Base-by-base conservation (phyloP, 2,329 filamentous ascomycete genomes). In the Myriosclerotinia curreyana region DNA sequence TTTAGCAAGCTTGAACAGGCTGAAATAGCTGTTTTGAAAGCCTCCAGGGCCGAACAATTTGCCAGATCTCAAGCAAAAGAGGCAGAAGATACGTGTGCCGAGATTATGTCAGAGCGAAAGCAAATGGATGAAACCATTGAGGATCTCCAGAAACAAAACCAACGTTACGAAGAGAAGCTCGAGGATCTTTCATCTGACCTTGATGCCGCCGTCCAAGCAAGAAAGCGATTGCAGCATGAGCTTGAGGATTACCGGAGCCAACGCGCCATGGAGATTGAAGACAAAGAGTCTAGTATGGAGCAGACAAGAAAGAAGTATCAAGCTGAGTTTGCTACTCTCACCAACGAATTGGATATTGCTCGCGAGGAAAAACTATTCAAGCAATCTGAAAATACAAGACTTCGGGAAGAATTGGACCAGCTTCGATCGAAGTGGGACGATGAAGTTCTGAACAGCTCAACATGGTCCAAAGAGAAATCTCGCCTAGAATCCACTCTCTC, bases 221-320 rank as follows among this genome's bases (percentile, higher is more conserved):
- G 96, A 83, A 96, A 93, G 78, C 86, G 94, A 65, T 86, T 98
- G 31, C 94, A 99, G 76, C 93, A 98, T 74, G 94, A 99, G 79
- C 88, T 99, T 3, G 94, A 98, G 76, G 94, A 99, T 77, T 99
- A 98, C 80, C 87, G 95, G 66, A 96, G 88, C 74, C 93, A 97
- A 77, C 87, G 94, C 54, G 93, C 93, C 65, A 96, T 96, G 76
- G 95, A 98, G 72, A 91, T 98, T 64, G 95, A 98, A 76, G 94
- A 99, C 77, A 97, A 95, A 76, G 94, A 98, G 77, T 89, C 89
- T 12, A 95, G 91, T 70, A 90, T 97, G 85, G 95, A 99, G 78
- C 94, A 98, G 77, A 97, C 94, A 51, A 86, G 94, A 73, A 95
- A 94, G 82, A 99, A 98, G 81, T 99, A 98, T 75, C 95, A 98